Evolutionary conservation across 2,329 filamentous ascomycete species (phyloP).

Genomic region (Botrytis fragariae): DNA sequence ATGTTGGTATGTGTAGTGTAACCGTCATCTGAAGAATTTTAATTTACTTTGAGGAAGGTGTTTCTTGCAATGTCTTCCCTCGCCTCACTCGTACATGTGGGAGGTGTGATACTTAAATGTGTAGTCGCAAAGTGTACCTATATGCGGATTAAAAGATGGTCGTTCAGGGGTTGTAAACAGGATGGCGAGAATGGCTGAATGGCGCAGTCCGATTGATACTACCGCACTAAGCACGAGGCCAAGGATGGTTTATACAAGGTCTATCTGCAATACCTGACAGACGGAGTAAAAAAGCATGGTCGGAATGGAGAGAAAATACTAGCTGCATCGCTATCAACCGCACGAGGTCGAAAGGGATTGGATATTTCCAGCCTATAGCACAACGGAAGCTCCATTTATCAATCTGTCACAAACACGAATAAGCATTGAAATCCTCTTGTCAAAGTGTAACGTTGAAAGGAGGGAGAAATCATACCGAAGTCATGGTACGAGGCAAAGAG

Average conservation of each 20-base stretch:
- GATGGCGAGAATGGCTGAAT: not conserved
- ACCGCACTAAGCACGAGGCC: not conserved
- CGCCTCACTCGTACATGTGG: slow-evolving; percentile 1
- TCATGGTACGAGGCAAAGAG: not conserved
- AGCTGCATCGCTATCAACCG: not conserved
- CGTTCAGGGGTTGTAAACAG: not conserved
- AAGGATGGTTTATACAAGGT: not conserved
- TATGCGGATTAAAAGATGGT: not conserved
- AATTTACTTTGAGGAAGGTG: not conserved
- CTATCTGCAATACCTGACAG: not conserved
- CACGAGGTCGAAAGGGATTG: not conserved
- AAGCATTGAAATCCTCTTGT: not conserved
- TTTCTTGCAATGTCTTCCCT: not conserved
- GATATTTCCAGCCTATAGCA: not conserved
- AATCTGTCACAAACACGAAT: not conserved
- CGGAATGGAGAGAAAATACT: slow-evolving; percentile 2
- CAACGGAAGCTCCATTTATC: not conserved
- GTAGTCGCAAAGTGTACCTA: not conserved
- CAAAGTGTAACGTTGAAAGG: not conserved
- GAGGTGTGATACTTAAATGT: not conserved
- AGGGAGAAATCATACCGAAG: not conserved
- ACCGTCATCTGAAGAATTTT: not conserved
- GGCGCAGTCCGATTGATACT: slow-evolving; percentile 5
- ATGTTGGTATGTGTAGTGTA: slow-evolving; percentile 1
- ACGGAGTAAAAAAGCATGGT: not conserved